Evolutionary conservation across 805 yeast species (phyloP).

Genomic region (Kuraishia ogatae): DNA sequence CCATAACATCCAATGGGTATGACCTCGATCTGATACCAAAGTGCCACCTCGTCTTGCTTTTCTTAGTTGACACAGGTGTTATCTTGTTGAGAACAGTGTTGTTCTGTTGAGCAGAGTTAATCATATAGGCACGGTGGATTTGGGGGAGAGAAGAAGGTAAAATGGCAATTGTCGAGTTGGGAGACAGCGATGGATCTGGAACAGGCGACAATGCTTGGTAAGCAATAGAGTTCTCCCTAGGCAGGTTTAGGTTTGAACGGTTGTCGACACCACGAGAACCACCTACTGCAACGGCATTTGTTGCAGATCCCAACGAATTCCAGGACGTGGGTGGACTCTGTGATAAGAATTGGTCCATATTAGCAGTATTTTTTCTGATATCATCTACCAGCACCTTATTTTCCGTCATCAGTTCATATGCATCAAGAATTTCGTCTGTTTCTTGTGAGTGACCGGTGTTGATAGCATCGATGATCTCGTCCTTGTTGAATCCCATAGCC

Average conservation of each 20-base stretch:
- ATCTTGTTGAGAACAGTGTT: constrained; percentile 22
- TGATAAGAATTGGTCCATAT: constrained; percentile 49
- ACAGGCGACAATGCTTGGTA: constrained; percentile 39
- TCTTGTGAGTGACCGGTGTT: constrained; percentile 29
- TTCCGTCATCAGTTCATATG: constrained; percentile 75
- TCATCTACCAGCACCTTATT: constrained; percentile 64
- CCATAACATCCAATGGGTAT: constrained; percentile 97
- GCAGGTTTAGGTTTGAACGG: constrained; percentile 1
- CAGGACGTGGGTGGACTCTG: constrained; percentile 49
- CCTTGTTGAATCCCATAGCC: constrained; percentile 85
- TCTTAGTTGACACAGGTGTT: constrained; percentile 55
- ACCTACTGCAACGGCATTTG: constrained; percentile 26
- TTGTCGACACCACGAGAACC: constrained; percentile 17
- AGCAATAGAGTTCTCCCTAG: constrained; percentile 5
- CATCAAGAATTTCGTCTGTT: constrained; percentile 77
- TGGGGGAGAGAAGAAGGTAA: constrained; percentile 92
- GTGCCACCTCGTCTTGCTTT: constrained; percentile 95
- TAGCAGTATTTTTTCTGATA: constrained; percentile 42
- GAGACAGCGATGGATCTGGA: constrained; percentile 38
- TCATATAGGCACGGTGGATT: constrained; percentile 90
- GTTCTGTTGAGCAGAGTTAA: constrained; percentile 35
- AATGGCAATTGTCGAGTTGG: constrained; percentile 81
- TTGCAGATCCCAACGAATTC: background rate
- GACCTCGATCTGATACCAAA: constrained; percentile 95
- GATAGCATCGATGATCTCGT: constrained; percentile 67